Conservation (phyloP, 2,329 filamentous ascomycete genomes). For the Teratosphaeria gauchensis region DNA sequence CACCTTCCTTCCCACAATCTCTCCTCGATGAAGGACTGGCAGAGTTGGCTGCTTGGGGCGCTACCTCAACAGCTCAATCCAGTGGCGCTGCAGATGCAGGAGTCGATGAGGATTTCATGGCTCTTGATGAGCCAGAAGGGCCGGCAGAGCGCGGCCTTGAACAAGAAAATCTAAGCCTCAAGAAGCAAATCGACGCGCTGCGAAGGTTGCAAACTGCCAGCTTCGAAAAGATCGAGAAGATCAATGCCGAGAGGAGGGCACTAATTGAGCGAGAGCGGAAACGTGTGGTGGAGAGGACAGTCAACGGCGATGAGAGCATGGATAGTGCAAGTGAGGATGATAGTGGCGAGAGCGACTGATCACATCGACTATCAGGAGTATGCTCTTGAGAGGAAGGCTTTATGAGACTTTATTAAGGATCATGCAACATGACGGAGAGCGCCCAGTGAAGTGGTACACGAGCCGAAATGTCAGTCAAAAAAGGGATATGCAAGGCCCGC, state of each 20-base stretch:
- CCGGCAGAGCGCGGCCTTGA: slow-evolving; percentile 8
- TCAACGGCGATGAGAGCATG: slow-evolving; percentile 1
- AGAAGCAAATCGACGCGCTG: slow-evolving; percentile 33
- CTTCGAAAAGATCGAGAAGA: slow-evolving; percentile 34
- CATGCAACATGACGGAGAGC: background rate
- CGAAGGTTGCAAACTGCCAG: slow-evolving; percentile 37
- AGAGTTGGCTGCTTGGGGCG: slow-evolving; percentile 26
- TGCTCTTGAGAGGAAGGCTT: no score
- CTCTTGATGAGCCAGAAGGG: slow-evolving; percentile 17
- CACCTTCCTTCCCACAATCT: slow-evolving; percentile 32
- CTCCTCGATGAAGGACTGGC: slow-evolving; percentile 26
- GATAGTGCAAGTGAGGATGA: slow-evolving; percentile 2
- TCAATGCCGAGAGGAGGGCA: slow-evolving; percentile 33
- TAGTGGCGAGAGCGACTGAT: background rate
- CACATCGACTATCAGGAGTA: background rate
- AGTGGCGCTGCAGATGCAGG: slow-evolving; percentile 5
- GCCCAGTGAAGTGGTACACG: background rate
- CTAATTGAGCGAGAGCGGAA: slow-evolving; percentile 24
- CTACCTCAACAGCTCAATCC: slow-evolving; percentile 2
- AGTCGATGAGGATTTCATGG: slow-evolving; percentile 29
- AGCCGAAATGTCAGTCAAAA: slow-evolving; percentile 1
- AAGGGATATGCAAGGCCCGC: slow-evolving; percentile 1
- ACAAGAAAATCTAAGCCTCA: slow-evolving; percentile 22
- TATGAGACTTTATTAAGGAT: no score
- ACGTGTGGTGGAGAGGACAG: background rate